Conservation (phyloP, 31 red algal species). For the Porphyra umbilicalis region DNA sequence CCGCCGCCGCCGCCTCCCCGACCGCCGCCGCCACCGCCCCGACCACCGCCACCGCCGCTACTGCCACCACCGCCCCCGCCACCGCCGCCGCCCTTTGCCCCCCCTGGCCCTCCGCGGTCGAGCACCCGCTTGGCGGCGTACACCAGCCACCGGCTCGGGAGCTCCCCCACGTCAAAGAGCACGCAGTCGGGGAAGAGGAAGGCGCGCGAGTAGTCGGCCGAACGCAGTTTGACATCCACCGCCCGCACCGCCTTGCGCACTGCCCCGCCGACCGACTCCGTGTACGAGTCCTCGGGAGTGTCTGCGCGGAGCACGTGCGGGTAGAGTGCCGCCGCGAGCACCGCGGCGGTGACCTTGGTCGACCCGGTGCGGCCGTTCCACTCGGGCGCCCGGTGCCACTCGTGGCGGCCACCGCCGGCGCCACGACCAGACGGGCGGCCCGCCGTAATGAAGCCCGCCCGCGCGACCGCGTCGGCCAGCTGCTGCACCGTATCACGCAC, state of each 20-base stretch:
- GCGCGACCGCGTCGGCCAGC: constrained; percentile 40
- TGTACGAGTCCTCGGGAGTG: constrained; percentile 33
- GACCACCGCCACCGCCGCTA: too few relatives aligned
- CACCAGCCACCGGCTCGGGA: constrained; percentile 62
- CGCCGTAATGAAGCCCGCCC: constrained; percentile 37
- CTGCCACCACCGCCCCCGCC: background rate
- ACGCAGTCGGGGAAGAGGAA: constrained; percentile 76
- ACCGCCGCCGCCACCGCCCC: background rate
- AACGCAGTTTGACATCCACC: constrained; percentile 39
- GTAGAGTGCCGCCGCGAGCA: constrained; percentile 74
- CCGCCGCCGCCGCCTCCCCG: too few relatives aligned
- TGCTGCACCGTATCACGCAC: constrained; percentile 48
- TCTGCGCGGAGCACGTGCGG: constrained; percentile 73
- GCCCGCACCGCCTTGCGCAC: constrained; percentile 35
- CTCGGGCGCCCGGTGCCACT: constrained; percentile 21
- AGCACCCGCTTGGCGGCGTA: constrained; percentile 28
- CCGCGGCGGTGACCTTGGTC: constrained; percentile 37
- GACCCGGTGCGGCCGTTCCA: constrained; percentile 26
- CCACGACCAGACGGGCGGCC: background rate
- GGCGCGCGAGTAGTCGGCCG: constrained; percentile 22
- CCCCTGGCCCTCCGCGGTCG: background rate
- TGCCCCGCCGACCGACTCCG: constrained; percentile 37
- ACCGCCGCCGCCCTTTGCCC: background rate
- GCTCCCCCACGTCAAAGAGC: constrained; percentile 42
- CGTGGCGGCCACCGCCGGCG: background rate